These are phyloP conservation scores for Bruguiera parviflora DNA, from an alignment of 345 rosid genomes.

Conservation along the genomic window DNA sequence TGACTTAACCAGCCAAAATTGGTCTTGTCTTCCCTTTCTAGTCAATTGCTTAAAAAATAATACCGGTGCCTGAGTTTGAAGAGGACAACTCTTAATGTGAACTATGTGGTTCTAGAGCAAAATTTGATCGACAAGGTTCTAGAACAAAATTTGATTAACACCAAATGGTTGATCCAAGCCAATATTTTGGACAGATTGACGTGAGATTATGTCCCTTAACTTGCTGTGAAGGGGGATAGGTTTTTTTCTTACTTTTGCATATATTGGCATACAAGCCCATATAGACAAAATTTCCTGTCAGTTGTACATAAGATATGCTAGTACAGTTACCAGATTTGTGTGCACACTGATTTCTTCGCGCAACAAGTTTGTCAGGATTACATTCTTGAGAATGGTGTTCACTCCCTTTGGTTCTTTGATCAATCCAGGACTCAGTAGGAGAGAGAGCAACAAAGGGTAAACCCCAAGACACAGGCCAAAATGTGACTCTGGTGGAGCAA, in stretches of 20 bases:
- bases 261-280: too few species aligned
- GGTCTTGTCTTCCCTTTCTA: background rate
- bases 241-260: too few species aligned
- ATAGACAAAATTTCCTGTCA: too few species aligned
- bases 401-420: slow-evolving; percentile 1
- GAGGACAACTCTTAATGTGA: background rate
- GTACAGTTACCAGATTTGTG: too few species aligned
- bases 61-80: background rate
- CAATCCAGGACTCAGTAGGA: slow-evolving; percentile 38
- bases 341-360: background rate
- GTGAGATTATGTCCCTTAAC: background rate
- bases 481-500: slow-evolving; percentile 30
- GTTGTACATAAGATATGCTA: too few species aligned
- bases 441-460: slow-evolving; percentile 31
- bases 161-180: background rate
- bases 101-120: slow-evolving; percentile 1
- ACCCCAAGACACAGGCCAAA: slow-evolving; percentile 24
- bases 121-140: too few species aligned
- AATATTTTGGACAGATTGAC: background rate
- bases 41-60: background rate
- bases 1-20: background rate
- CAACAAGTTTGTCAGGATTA: background rate
- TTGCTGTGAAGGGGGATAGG: too few species aligned
- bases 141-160: background rate
- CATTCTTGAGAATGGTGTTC: background rate